Conservation (phyloP, 306 rosid species). For the Hippophae tibetana region DNA sequence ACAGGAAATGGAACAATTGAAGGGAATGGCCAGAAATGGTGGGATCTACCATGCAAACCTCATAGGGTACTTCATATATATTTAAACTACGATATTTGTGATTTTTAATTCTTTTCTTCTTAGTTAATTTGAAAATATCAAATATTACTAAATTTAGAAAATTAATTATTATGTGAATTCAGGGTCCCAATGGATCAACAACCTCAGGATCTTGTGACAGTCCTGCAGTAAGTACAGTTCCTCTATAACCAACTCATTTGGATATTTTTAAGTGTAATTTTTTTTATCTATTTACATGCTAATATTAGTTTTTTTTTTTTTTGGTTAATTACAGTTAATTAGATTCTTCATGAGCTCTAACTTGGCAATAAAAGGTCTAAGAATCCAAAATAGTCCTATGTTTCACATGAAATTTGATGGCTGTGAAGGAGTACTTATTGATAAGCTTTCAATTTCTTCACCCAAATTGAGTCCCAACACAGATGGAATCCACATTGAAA, state of each 20-base stretch:
- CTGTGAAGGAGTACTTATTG: conserved; percentile 34
- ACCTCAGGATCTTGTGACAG: conserved; percentile 75
- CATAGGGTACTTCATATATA: conserved; percentile 51
- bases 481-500: conserved; percentile 52
- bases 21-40: conserved; percentile 95
- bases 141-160: neutral
- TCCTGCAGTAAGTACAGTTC: conserved; percentile 62
- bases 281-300: neutral
- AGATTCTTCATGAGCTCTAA: conserved; percentile 88
- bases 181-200: conserved; percentile 66
- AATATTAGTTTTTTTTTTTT: neutral
- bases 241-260: neutral
- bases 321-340: conserved; percentile 39
- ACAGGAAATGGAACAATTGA: conserved; percentile 83
- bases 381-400: conserved; percentile 38
- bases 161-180: conserved; percentile 13
- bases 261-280: neutral
- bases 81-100: neutral
- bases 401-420: conserved; percentile 37
- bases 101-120: neutral
- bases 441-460: conserved; percentile 28
- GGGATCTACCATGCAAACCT: conserved; percentile 98
- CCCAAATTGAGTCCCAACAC: conserved; percentile 43
- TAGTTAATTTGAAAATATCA: neutral
- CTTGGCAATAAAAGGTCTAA: conserved; percentile 47